Base-by-base conservation (phyloP, 371 early-diverging fungal species). In the Neoconidiobolus thromboides region DNA sequence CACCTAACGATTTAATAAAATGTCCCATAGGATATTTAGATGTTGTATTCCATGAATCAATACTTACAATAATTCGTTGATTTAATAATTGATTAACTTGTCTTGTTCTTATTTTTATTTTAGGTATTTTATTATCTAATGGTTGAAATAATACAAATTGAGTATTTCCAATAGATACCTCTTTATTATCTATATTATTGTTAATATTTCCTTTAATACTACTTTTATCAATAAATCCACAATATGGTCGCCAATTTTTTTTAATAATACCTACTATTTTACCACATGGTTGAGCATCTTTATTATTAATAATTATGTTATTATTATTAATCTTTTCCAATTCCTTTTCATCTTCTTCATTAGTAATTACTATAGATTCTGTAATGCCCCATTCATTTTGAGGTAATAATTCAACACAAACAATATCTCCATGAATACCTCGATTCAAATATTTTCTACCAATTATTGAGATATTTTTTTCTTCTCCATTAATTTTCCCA, bases 191-290 rank as follows among this genome's bases (percentile, higher is more conserved):
- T 36, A 70, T 68, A 49, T 67, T 71, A 2, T 78, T 68, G 6
- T 76, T 76, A 12, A 72, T 64, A 26, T 26, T 26, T 26, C 26
- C 26, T 26, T 26, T 26, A 26, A 26, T 26, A 26, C 26, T 26
- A 26, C 26, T 26, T 26, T 26, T 26, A 26, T 26, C 26, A 48
- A 97, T 79, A 59, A 88, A 89, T 47, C 94, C 94, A 67, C 94
- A 94, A 67, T 87, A 87, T 61, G 87, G 86, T 66, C 93, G 75
- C 94, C 96, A 95, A 71, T 87, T 89, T 62, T 92, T 83, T 60
- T 89, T 82, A 64, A 97, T 85, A 59, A 97, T 80, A 40, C 92
- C 93, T 2, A 97, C 93, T 2, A 97, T 81, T 54, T 80, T 79
- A 26, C 81, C 96, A 0, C 87, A 86, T 39, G 93, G 93, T 49